Conservation (phyloP, 2,329 filamentous ascomycete species). For the Cercospora janseana region DNA sequence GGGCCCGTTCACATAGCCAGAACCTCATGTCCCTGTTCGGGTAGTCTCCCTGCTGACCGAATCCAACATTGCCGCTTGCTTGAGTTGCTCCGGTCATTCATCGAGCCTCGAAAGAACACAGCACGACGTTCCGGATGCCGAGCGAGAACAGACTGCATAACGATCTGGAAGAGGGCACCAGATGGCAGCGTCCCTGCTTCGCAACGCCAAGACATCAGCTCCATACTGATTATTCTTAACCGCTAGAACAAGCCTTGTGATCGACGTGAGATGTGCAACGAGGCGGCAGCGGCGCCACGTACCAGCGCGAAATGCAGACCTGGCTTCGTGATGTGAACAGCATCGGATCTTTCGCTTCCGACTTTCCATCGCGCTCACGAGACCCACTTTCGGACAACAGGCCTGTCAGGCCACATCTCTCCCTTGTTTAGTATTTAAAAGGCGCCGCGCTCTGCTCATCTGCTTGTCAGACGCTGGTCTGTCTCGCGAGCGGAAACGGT, state of each 20-base stretch:
- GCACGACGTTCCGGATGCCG: no score
- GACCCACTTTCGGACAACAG: background rate
- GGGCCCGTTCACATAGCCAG: background rate
- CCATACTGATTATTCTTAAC: no score
- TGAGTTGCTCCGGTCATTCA: no score
- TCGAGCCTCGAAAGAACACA: no score
- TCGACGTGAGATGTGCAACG: background rate
- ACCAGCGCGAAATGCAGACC: background rate
- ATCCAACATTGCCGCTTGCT: no score
- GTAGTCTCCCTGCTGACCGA: background rate
- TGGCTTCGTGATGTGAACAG: background rate
- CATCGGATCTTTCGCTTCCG: slow-evolving; percentile 2
- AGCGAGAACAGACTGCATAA: no score
- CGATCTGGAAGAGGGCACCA: no score
- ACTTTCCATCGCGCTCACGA: background rate
- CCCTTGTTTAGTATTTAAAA: background rate
- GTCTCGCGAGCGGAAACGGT: no score
- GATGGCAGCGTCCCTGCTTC: no score
- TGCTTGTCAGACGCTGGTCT: no score
- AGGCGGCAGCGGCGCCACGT: background rate
- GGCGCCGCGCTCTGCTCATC: background rate
- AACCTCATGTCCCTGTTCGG: background rate
- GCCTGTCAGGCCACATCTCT: background rate
- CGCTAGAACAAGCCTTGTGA: background rate
- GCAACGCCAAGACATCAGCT: no score